phyloP scores from a whole-genome alignment of 768 basidiomycete species.

The Tulasnella sp. region DNA sequence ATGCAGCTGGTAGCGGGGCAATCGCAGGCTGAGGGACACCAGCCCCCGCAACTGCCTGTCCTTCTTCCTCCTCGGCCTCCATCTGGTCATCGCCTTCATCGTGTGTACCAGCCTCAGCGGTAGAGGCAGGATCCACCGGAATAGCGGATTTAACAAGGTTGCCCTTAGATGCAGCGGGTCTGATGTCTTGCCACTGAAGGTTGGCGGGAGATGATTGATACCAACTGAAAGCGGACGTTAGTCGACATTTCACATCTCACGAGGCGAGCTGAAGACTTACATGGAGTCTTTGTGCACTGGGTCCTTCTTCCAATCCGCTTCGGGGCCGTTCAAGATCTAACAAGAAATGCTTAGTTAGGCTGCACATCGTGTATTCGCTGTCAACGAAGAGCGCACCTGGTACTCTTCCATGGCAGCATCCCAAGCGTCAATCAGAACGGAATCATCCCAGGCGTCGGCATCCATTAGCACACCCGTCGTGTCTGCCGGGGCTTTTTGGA shows the following conservation, averaged over 20 bases:
- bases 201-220: slow-evolving; percentile 61
- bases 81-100: slow-evolving; percentile 39
- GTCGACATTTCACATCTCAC: neutral
- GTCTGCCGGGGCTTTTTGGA: slow-evolving; percentile 37
- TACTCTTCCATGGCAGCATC: slow-evolving; percentile 83
- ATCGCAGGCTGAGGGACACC: too few relatives aligned
- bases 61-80: slow-evolving; percentile 23
- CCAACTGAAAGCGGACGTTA: slow-evolving; percentile 56
- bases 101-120: slow-evolving; percentile 68
- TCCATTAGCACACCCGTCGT: slow-evolving; percentile 52
- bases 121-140: slow-evolving; percentile 13
- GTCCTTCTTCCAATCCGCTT: slow-evolving; percentile 72
- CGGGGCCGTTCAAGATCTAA: slow-evolving; percentile 67
- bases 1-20: too few relatives aligned
- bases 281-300: slow-evolving; percentile 71
- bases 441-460: slow-evolving; percentile 85
- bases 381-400: slow-evolving; percentile 49
- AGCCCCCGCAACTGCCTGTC: neutral
- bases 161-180: slow-evolving; percentile 2
- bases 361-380: neutral
- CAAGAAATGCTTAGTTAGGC: neutral
- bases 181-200: slow-evolving; percentile 35
- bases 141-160: neutral
- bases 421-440: slow-evolving; percentile 81
- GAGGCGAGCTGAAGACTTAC: slow-evolving; percentile 49